phyloP scores from a whole-genome alignment of 2,329 filamentous ascomycete species.

The Exophiala sideris region DNA sequence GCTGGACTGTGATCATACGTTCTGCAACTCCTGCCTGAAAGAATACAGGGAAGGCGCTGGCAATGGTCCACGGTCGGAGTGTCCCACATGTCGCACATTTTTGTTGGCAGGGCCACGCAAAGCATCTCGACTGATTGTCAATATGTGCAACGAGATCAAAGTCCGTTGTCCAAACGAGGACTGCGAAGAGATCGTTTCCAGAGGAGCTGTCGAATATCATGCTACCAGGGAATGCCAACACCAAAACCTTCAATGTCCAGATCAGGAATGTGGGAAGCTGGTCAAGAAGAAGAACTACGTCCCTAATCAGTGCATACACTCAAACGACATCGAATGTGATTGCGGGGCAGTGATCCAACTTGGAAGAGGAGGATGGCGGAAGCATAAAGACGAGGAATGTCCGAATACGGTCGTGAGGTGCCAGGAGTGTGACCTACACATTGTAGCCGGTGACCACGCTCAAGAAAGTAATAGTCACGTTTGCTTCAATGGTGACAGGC shows the following conservation, averaged over 20 bases:
- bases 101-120: constrained; percentile 37
- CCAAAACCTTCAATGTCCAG: constrained; percentile 52
- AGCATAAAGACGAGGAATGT: constrained; percentile 28
- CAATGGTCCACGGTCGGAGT: constrained; percentile 35
- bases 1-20: constrained; percentile 61
- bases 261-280: constrained; percentile 47
- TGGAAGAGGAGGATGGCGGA: constrained; percentile 27
- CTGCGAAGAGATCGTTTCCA: constrained; percentile 52
- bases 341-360: constrained; percentile 28
- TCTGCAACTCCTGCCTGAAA: constrained; percentile 58
- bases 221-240: constrained; percentile 60
- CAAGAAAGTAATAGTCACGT: constrained; percentile 16
- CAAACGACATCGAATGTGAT: constrained; percentile 28
- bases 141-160: constrained; percentile 60
- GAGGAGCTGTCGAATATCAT: constrained; percentile 58
- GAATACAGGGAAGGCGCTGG: constrained; percentile 30
- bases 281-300: constrained; percentile 54
- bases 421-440: constrained; percentile 18
- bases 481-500: constrained; percentile 30
- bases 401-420: constrained; percentile 22
- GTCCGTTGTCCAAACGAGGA: constrained; percentile 60
- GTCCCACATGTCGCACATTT: constrained; percentile 56
- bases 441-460: constrained; percentile 22
- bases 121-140: constrained; percentile 55
- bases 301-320: constrained; percentile 26